Evolutionary conservation across 2,329 filamentous ascomycete genomes (phyloP).

Genomic region (Trichoderma atrobrunneum): DNA sequence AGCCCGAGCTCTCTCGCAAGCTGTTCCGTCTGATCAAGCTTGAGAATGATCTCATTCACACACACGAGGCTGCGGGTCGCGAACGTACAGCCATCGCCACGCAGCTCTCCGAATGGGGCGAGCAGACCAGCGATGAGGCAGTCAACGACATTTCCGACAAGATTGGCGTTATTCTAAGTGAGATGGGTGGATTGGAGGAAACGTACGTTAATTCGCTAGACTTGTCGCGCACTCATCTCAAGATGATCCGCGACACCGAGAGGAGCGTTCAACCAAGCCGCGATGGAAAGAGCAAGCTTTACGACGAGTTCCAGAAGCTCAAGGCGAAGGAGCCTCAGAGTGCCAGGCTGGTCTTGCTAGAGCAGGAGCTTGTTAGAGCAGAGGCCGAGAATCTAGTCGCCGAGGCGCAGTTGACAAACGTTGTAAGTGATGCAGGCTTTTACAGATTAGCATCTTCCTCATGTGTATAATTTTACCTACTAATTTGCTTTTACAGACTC

Average conservation of each 20-base stretch:
- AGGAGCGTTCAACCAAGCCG: constrained; percentile 90
- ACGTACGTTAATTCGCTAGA: constrained; percentile 82
- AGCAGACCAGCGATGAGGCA: constrained; percentile 82
- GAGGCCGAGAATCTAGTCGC: constrained; percentile 96
- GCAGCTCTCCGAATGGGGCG: constrained; percentile 95
- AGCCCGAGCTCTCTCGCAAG: constrained; percentile 84
- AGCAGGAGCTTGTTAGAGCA: constrained; percentile 93
- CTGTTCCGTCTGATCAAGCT: constrained; percentile 93
- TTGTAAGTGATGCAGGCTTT: constrained; percentile 55
- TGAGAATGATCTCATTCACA: constrained; percentile 81
- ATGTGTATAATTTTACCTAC: neutral
- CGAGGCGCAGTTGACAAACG: constrained; percentile 92
- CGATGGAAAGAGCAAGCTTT: constrained; percentile 81
- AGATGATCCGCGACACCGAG: constrained; percentile 93
- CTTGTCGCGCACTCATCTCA: constrained; percentile 76
- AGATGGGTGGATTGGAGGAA: constrained; percentile 94
- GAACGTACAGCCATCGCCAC: constrained; percentile 82
- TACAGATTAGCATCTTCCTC: neutral
- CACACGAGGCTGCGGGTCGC: constrained; percentile 79
- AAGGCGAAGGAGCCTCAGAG: constrained; percentile 91
- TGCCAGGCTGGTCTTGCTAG: constrained; percentile 74
- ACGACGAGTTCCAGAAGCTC: constrained; percentile 86
- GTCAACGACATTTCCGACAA: constrained; percentile 93
- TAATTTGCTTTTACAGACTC: constrained; percentile 57
- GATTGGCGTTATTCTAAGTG: constrained; percentile 84